Evolutionary conservation across 1,284 basidiomycete species (phyloP), one percentile per base, ranked within the genome.

Genomic region (Apiotrichum laibachii): DNA sequence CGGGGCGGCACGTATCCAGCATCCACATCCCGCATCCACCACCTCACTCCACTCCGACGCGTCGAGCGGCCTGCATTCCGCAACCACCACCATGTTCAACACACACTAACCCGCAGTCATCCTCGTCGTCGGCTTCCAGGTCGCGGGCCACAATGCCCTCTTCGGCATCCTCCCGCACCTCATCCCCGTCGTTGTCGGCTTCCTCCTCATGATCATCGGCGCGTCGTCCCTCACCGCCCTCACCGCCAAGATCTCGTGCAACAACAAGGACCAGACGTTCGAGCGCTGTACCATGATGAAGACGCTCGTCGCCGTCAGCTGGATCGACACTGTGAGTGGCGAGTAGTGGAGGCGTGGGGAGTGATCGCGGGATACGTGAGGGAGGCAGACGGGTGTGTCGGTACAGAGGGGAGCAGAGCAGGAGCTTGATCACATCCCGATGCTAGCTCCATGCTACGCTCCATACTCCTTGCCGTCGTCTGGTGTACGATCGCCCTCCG

Each of bases 151-250:
- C n/a, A 64, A 69, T 48, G 49, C 68, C 45, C 61, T 70, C 7
- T 79, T 79, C 51, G 79, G 79, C 42, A 71, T 80, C 63, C 59
- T 80, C 42, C 61, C 72, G 9, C 75, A 79, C 65, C 61, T 79
- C 45, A 56, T 80, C 57, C 67, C 71, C 18, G 61, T 76, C 48
- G 55, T 66, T 22, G 75, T 81, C 60, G 69, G 31, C 33, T 70
- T 71, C 60, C 62, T 80, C 63, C 72, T 80, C 33, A 75, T 73
- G 73, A 56, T 80, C 42, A 78, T 79, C 60, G 80, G 79, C 35
- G 57, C 68, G 2, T 62, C 76, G 0, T 69, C 75, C 4, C 65
- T 80, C 42, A 79, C 77, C 9, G 77, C 72, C 15, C 63, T 79
- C 35, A 77, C 73, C 44, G 61, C 68, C 65, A 69, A 66, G 49